A percentile compares a stretch with the other conserved stretches of the same genome.
These are phyloP conservation scores for Kwoniella dejecticola DNA, from an alignment of 768 basidiomycete species.

Conservation along the genomic window DNA sequence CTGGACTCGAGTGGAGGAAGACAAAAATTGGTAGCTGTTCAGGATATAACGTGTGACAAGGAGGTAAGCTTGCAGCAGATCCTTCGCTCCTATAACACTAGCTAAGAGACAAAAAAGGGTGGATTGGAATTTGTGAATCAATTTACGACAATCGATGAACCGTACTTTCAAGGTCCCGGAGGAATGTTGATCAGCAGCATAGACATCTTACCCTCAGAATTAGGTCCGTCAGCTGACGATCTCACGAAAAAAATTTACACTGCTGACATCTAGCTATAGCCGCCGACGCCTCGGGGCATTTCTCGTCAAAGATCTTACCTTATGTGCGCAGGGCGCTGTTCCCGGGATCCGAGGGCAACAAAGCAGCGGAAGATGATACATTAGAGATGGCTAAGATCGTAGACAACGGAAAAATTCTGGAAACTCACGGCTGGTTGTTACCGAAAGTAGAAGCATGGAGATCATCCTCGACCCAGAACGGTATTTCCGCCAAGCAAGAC, in stretches of 20 bases:
- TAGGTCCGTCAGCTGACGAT: slow-evolving; percentile 57
- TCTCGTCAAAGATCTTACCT: slow-evolving; percentile 67
- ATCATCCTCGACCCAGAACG: not conserved
- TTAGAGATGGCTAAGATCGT: slow-evolving; percentile 75
- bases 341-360: slow-evolving; percentile 45
- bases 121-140: slow-evolving; percentile 78
- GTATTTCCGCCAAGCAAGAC: not conserved
- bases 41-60: slow-evolving; percentile 89
- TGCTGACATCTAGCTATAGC: slow-evolving; percentile 50
- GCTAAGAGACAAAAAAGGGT: slow-evolving; percentile 60
- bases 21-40: slow-evolving; percentile 62
- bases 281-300: slow-evolving; percentile 75
- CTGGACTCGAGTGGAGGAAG: slow-evolving; percentile 62
- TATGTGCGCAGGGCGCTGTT: slow-evolving; percentile 67
- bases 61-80: slow-evolving; percentile 58
- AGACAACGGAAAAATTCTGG: slow-evolving; percentile 62
- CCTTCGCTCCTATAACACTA: no score
- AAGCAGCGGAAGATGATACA: slow-evolving; percentile 52
- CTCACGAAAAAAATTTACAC: not conserved
- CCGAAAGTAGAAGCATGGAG: slow-evolving; percentile 57
- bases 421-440: slow-evolving; percentile 65
- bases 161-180: slow-evolving; percentile 62
- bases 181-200: slow-evolving; percentile 79
- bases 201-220: slow-evolving; percentile 83
- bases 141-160: slow-evolving; percentile 73